A percentile compares a stretch with the other conserved stretches of the same genome.
These are phyloP conservation scores for Phaeomoniella chlamydospora DNA, from an alignment of 2,329 filamentous ascomycete genomes.

Conservation along the genomic window DNA sequence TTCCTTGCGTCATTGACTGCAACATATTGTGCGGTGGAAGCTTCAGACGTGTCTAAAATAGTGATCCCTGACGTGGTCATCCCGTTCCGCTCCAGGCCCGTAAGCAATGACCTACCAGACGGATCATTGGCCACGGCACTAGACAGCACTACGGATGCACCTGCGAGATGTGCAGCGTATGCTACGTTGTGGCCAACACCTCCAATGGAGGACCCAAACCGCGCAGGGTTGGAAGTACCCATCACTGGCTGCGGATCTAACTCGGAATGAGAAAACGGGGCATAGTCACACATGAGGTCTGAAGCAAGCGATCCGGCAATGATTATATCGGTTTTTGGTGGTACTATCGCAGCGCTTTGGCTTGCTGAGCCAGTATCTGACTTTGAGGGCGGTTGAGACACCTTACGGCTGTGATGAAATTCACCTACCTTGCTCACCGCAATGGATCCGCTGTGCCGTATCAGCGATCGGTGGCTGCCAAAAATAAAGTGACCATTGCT, in stretches of 20 bases:
- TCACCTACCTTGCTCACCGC: no score
- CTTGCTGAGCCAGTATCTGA: neutral
- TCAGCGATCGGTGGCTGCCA: no score
- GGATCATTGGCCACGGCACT: constrained; percentile 70
- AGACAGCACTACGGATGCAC: constrained; percentile 54
- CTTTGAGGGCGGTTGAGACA: no score
- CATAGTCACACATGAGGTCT: constrained; percentile 73
- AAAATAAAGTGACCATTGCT: constrained; percentile 15
- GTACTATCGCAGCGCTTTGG: constrained; percentile 2
- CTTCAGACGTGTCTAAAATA: constrained; percentile 33
- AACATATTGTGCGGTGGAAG: constrained; percentile 78
- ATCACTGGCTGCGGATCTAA: constrained; percentile 24
- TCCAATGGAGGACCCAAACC: constrained; percentile 69
- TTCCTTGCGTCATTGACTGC: constrained; percentile 75
- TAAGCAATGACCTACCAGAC: constrained; percentile 59
- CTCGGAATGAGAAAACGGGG: constrained; percentile 25
- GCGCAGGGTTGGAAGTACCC: constrained; percentile 75
- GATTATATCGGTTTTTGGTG: constrained; percentile 47
- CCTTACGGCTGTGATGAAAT: no score
- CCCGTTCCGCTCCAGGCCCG: constrained; percentile 47
- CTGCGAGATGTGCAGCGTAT: constrained; percentile 56
- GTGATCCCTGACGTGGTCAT: constrained; percentile 52
- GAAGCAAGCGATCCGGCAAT: constrained; percentile 80
- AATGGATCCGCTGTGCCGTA: no score
- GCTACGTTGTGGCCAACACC: constrained; percentile 91